Evolutionary conservation across 345 rosid genomes (phyloP), one percentile per base, ranked within the genome.

Genomic region (Mallotus nudiflorus): DNA sequence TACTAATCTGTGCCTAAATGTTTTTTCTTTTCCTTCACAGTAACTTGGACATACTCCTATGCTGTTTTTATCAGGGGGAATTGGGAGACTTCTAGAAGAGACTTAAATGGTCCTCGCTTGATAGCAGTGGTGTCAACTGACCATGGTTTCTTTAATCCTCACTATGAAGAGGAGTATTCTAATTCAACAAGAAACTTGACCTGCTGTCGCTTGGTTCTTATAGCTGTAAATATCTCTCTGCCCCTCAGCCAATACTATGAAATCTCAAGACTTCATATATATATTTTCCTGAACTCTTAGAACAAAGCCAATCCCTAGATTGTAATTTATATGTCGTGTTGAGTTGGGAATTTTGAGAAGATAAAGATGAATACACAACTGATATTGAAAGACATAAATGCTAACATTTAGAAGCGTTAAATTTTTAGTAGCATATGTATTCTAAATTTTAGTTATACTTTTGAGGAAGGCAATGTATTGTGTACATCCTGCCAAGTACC

Each of bases 81-180:
- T 67, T 89, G 98, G 97, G 93, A 85, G 66, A 78, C 85, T 9
- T 87, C 93, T 33, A 82, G 83, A 82, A 82, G 90, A 62, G 85
- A 78, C 45, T 64, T 74, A 33, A 78, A 69, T 20, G 81, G 77
- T 44, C 87, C 86, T 0, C 94, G 69, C 48, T 56, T 89, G 61
- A 85, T 93, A 69, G 84, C 95, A 0, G 77, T 93, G 82, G 94
- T 93, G 48, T 85, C 98, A 24, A 77, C 96, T 31, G 90, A 87
- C 58, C 81, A 69, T 15, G 55, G 75, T 72, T 82, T 86, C 69
- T 59, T 81, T 19, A 73, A 79, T 51, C 68, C 86, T 28, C 75
- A 68, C 58, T 71, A 80, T 54, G 78, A 87, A n/a, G 78, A 87
- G 18, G 90, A 87, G 18, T 77, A 84, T 59, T 80, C 87, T 24